These are phyloP conservation scores for Botryotinia narcissicola DNA, from an alignment of 2,329 filamentous ascomycete genomes.

Conservation along the genomic window DNA sequence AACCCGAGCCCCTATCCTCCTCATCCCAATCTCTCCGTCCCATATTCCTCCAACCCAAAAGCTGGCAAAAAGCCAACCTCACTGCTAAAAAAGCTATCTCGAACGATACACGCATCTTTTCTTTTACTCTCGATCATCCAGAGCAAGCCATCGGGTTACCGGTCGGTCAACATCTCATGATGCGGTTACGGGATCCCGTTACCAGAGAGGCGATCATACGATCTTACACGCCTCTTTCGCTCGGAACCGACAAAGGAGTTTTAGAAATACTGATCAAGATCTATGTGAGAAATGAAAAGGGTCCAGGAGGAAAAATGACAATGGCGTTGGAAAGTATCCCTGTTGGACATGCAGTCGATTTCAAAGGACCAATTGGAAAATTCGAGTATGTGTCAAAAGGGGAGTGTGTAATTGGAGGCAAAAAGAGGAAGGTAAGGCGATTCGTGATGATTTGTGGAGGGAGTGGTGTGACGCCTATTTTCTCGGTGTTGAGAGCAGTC, in stretches of 20 bases:
- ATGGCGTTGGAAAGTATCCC: slow-evolving; percentile 71
- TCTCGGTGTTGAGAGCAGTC: slow-evolving; percentile 74
- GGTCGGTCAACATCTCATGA: slow-evolving; percentile 82
- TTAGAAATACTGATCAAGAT: slow-evolving; percentile 80
- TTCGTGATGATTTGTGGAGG: slow-evolving; percentile 89
- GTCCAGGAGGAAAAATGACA: slow-evolving; percentile 76
- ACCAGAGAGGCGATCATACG: slow-evolving; percentile 74
- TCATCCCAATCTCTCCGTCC: slow-evolving; percentile 46
- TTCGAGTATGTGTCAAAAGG: slow-evolving; percentile 76
- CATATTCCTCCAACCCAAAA: slow-evolving; percentile 69
- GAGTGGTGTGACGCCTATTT: slow-evolving; percentile 90
- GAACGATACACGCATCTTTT: slow-evolving; percentile 77
- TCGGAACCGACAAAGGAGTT: slow-evolving; percentile 56
- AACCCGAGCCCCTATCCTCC: slow-evolving; percentile 38
- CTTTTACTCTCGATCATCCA: slow-evolving; percentile 71
- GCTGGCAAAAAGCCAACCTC: slow-evolving; percentile 72
- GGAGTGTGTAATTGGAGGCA: slow-evolving; percentile 57
- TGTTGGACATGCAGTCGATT: slow-evolving; percentile 70
- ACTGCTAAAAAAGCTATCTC: slow-evolving; percentile 68
- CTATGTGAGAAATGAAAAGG: slow-evolving; percentile 61
- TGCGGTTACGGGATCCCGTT: slow-evolving; percentile 71
- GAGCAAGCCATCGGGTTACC: slow-evolving; percentile 73
- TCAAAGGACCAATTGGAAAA: slow-evolving; percentile 85
- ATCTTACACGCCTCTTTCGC: slow-evolving; percentile 81
- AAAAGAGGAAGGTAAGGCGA: slow-evolving; percentile 54